Percentiles rank a stretch among this genome's conserved stretches.
phyloP scores from a whole-genome alignment of 441 rosid species.

The California macrophylla region DNA sequence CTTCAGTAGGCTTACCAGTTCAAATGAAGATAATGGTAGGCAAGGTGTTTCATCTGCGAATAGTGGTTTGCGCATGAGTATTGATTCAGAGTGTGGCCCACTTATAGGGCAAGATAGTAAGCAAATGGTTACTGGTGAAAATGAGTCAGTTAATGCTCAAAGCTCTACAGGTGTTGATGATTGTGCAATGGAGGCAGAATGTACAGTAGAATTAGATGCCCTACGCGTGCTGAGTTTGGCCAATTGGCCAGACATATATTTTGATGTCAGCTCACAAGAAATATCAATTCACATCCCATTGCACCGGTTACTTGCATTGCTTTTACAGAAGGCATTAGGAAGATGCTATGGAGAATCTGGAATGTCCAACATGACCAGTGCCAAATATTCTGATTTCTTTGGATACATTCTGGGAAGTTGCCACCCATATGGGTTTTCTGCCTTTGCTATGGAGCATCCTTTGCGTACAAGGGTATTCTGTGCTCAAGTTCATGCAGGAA shows the following conservation, averaged over 20 bases:
- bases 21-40: slow-evolving; percentile 37
- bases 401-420: slow-evolving; percentile 46
- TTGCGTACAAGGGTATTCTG: slow-evolving; percentile 83
- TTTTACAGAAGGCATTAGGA: slow-evolving; percentile 62
- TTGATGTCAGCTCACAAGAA: slow-evolving; percentile 78
- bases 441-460: slow-evolving; percentile 85
- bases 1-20: slow-evolving; percentile 43
- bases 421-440: slow-evolving; percentile 77
- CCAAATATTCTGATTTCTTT: slow-evolving; percentile 48
- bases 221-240: slow-evolving; percentile 39
- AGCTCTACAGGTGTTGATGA: slow-evolving; percentile 28
- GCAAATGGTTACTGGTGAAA: slow-evolving; percentile 24
- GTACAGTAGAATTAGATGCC: slow-evolving; percentile 27
- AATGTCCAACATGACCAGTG: slow-evolving; percentile 19
- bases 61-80: slow-evolving; percentile 26
- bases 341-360: slow-evolving; percentile 55
- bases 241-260: slow-evolving; percentile 61
- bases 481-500: slow-evolving; percentile 86
- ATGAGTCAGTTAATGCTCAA: slow-evolving; percentile 21
- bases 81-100: slow-evolving; percentile 34
- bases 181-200: slow-evolving; percentile 32
- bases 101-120: slow-evolving; percentile 27
- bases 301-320: slow-evolving; percentile 76
- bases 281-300: slow-evolving; percentile 80
- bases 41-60: slow-evolving; percentile 26